phyloP scores from a whole-genome alignment of 2,329 filamentous ascomycete genomes.

The Aspergillus latus region DNA sequence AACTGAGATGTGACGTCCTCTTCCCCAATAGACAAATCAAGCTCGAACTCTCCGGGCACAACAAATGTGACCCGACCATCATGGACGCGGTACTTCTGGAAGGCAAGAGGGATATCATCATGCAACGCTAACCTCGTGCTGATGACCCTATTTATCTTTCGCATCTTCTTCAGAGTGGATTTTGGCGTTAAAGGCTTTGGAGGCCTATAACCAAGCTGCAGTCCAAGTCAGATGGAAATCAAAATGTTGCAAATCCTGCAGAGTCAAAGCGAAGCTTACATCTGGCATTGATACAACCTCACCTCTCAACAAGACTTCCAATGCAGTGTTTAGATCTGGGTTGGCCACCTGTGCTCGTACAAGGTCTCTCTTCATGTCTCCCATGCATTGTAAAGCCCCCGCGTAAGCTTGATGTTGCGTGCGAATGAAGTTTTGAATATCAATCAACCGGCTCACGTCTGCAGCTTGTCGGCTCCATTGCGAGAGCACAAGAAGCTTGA shows the following conservation, averaged over 20 bases:
- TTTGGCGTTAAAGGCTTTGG: constrained; percentile 68
- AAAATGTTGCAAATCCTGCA: background rate
- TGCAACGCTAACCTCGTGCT: constrained; percentile 81
- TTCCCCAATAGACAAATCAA: constrained; percentile 86
- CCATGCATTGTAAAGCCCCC: constrained; percentile 61
- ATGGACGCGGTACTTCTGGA: constrained; percentile 73
- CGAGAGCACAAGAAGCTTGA: constrained; percentile 85
- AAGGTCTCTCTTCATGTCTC: constrained; percentile 71
- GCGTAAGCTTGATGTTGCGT: constrained; percentile 62
- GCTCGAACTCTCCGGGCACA: constrained; percentile 81
- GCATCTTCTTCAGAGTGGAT: constrained; percentile 71
- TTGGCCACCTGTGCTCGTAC: constrained; percentile 74
- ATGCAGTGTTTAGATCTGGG: constrained; percentile 85
- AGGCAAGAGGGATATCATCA: constrained; percentile 76
- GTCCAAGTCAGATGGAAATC: constrained; percentile 18
- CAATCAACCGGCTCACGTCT: constrained; percentile 82
- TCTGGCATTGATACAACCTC: constrained; percentile 77
- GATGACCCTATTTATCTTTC: constrained; percentile 79
- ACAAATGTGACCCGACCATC: constrained; percentile 89
- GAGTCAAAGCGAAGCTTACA: constrained; percentile 48
- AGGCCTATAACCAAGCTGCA: constrained; percentile 72
- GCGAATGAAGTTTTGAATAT: constrained; percentile 74
- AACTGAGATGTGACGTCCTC: constrained; percentile 82
- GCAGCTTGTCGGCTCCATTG: constrained; percentile 83
- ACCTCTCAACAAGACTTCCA: constrained; percentile 79